Conservation (phyloP, 345 rosid genomes). For the Arabis hirsuta region DNA sequence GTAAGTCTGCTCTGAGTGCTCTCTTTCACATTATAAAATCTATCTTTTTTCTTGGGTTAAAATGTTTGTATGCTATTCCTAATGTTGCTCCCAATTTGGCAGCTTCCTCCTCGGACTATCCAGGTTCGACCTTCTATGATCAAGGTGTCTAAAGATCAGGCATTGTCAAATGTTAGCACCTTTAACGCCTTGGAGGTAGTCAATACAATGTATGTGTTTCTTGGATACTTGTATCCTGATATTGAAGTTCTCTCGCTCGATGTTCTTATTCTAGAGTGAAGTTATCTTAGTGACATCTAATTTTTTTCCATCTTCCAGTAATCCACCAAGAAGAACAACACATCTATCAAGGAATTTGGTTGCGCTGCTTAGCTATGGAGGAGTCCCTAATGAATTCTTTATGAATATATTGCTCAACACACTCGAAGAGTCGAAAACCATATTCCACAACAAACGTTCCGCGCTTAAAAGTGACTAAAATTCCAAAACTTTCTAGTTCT, state of each 20-base stretch:
- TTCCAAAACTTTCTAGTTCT: background rate
- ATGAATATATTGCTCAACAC: constrained; percentile 53
- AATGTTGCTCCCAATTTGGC: constrained; percentile 27
- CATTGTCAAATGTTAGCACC: constrained; percentile 37
- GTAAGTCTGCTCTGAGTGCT: constrained; percentile 38
- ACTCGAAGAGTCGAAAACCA: constrained; percentile 54
- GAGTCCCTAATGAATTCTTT: constrained; percentile 65
- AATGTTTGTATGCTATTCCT: constrained; percentile 11
- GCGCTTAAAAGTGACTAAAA: constrained; percentile 60
- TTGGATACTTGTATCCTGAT: background rate
- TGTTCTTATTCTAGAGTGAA: constrained; percentile 7
- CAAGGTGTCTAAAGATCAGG: constrained; percentile 57
- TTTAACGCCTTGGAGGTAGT: constrained; percentile 67
- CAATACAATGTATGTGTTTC: constrained; percentile 57
- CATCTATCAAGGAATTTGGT: constrained; percentile 61
- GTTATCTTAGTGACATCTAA: background rate
- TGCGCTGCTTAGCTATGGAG: constrained; percentile 75
- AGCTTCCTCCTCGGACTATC: constrained; percentile 60
- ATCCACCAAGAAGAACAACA: constrained; percentile 53
- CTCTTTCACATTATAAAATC: too few species aligned
- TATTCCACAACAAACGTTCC: constrained; percentile 49
- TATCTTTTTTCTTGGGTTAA: background rate
- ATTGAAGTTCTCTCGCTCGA: background rate
- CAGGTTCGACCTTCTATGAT: constrained; percentile 72
- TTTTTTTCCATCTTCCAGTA: constrained; percentile 50